A percentile compares a stretch with the other conserved stretches of the same genome.
These are phyloP conservation scores for Stereocaulon alpinum DNA, from an alignment of 495 filamentous ascomycete species.

Conservation along the genomic window DNA sequence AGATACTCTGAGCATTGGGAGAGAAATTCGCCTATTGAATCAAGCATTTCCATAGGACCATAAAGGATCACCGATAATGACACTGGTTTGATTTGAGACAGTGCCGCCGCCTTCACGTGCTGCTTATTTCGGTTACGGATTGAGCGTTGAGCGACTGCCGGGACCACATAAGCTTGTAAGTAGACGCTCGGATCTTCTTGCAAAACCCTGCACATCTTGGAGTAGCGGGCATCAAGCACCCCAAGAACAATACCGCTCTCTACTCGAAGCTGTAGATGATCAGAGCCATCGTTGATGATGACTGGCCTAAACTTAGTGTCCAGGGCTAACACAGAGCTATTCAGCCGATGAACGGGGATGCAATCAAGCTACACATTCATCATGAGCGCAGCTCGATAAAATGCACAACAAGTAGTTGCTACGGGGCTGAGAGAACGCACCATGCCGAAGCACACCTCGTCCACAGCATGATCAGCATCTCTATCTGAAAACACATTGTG, in stretches of 20 bases:
- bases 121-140: background rate
- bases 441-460: conserved; percentile 12
- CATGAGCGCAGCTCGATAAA: too few relatives aligned
- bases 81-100: too few relatives aligned
- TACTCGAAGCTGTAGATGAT: background rate
- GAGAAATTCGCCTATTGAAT: conserved; percentile 28
- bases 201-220: conserved; percentile 4
- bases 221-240: background rate
- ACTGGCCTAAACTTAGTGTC: background rate
- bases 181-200: background rate
- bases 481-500: background rate
- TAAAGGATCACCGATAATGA: conserved; percentile 24
- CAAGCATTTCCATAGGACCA: conserved; percentile 23
- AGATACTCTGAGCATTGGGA: conserved; percentile 27
- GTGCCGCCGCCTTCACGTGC: background rate
- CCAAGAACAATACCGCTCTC: conserved; percentile 3
- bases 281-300: background rate
- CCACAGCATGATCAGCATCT: too few relatives aligned
- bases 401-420: too few relatives aligned
- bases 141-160: background rate
- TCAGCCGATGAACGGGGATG: background rate
- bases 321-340: background rate
- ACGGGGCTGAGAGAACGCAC: background rate
- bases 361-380: background rate
- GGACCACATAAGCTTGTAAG: conserved; percentile 4